Evolutionary conservation across 2,329 filamentous ascomycete genomes (phyloP).

Genomic region (Neonectria hederae): DNA sequence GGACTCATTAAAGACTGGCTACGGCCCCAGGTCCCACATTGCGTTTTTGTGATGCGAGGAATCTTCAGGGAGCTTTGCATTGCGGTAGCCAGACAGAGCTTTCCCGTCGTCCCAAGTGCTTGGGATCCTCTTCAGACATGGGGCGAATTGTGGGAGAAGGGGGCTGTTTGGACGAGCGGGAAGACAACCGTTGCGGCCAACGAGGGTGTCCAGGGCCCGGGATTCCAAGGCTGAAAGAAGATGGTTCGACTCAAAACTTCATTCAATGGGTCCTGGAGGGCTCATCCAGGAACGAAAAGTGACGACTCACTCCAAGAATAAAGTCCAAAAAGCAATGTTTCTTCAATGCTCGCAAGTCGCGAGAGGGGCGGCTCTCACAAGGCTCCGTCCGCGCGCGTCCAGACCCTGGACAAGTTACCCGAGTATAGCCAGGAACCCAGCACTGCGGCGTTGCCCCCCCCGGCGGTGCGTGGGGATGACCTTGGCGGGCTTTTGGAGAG

Average conservation of each 20-base stretch:
- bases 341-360: constrained; percentile 6
- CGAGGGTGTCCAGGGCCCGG: constrained; percentile 15
- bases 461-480: constrained; percentile 24
- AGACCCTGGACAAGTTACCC: constrained; percentile 13
- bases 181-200: constrained; percentile 21
- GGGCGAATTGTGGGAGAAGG: not conserved
- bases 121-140: constrained; percentile 14
- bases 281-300: constrained; percentile 27
- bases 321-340: constrained; percentile 21
- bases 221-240: constrained; percentile 25
- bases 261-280: constrained; percentile 10
- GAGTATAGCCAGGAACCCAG: constrained; percentile 31
- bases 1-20: not conserved
- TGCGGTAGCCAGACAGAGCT: not conserved
- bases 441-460: constrained; percentile 3
- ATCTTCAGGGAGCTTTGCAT: constrained; percentile 15
- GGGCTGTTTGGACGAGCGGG: not conserved
- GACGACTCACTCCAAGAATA: constrained; percentile 30
- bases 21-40: constrained; percentile 21
- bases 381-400: constrained; percentile 28
- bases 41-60: constrained; percentile 10
- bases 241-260: constrained; percentile 33
- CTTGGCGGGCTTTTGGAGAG: constrained; percentile 4
- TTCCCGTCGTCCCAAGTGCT: constrained; percentile 3
- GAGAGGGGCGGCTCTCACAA: not conserved